Percentiles rank a stretch among this genome's conserved stretches.
phyloP scores from a whole-genome alignment of 805 yeast genomes.

The Kuraishia molischiana region DNA sequence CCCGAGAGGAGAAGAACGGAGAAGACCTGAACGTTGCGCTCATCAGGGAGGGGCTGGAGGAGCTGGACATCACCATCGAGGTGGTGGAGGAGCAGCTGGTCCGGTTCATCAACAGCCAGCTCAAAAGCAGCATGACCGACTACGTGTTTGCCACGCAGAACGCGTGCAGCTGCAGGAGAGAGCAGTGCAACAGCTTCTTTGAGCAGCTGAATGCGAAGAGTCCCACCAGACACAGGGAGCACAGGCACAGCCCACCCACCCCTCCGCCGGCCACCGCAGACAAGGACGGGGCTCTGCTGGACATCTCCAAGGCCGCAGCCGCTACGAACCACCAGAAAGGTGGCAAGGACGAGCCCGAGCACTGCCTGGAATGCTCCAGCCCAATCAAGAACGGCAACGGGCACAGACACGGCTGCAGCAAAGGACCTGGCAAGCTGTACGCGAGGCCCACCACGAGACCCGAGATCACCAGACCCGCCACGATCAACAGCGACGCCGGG shows the following conservation, averaged over 20 bases:
- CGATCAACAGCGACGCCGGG: neutral
- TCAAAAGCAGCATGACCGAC: slow-evolving; percentile 35
- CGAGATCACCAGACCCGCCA: neutral
- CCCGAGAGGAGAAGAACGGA: slow-evolving; percentile 35
- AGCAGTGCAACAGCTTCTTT: slow-evolving; percentile 19
- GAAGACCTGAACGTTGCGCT: slow-evolving; percentile 32
- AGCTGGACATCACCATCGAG: slow-evolving; percentile 36
- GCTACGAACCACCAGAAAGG: neutral
- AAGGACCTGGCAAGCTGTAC: neutral
- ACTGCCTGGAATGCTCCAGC: neutral
- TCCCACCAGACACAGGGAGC: too few relatives aligned
- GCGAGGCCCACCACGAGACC: too few relatives aligned
- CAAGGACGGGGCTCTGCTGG: neutral
- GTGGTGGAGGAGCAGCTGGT: slow-evolving; percentile 42
- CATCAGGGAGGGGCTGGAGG: slow-evolving; percentile 42
- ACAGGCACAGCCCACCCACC: too few relatives aligned
- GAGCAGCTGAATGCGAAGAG: slow-evolving; percentile 14
- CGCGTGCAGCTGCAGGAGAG: slow-evolving; percentile 16
- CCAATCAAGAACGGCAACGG: neutral
- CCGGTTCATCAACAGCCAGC: slow-evolving; percentile 32
- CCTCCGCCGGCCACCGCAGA: too few relatives aligned
- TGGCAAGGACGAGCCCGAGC: neutral
- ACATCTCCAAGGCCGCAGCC: neutral
- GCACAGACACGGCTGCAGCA: neutral
- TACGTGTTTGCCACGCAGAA: slow-evolving; percentile 25